phyloP scores from a whole-genome alignment of 495 filamentous ascomycete species.

The Penicillium ucsense region DNA sequence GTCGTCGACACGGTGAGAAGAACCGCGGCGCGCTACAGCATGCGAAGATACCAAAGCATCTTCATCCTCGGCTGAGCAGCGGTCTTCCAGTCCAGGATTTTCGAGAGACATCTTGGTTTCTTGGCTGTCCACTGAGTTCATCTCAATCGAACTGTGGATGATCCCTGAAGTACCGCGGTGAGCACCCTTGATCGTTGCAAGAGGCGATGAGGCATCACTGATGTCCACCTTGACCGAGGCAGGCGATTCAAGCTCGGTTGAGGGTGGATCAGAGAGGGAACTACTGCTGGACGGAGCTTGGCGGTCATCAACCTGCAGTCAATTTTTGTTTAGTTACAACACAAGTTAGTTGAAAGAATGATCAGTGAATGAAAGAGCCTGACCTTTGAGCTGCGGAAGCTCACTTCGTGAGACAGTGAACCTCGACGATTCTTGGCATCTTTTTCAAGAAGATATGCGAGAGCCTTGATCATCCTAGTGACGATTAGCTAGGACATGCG shows the following conservation, averaged over 20 bases:
- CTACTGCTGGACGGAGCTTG: not conserved
- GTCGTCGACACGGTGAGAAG: no score
- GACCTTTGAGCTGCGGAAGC: not conserved
- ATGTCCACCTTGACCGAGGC: not conserved
- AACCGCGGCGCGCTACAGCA: no score
- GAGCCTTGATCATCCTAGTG: not conserved
- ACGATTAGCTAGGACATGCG: not conserved
- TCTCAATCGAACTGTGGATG: no score
- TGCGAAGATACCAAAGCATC: no score
- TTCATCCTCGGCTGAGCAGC: no score
- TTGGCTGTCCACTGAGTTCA: no score
- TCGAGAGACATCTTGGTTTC: no score
- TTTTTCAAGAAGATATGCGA: conserved; percentile 1
- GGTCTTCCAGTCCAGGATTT: no score
- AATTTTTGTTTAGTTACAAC: not conserved
- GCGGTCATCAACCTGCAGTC: not conserved
- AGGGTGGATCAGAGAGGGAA: not conserved
- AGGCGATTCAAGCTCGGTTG: not conserved
- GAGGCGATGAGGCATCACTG: not conserved
- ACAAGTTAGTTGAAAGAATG: not conserved
- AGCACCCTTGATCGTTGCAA: not conserved
- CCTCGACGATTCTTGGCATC: not conserved
- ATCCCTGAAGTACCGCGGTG: no score
- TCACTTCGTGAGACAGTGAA: not conserved
- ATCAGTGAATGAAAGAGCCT: not conserved